These are phyloP conservation scores for Hypocrella siamensis DNA, from an alignment of 2,329 filamentous ascomycete genomes.

Conservation along the genomic window DNA sequence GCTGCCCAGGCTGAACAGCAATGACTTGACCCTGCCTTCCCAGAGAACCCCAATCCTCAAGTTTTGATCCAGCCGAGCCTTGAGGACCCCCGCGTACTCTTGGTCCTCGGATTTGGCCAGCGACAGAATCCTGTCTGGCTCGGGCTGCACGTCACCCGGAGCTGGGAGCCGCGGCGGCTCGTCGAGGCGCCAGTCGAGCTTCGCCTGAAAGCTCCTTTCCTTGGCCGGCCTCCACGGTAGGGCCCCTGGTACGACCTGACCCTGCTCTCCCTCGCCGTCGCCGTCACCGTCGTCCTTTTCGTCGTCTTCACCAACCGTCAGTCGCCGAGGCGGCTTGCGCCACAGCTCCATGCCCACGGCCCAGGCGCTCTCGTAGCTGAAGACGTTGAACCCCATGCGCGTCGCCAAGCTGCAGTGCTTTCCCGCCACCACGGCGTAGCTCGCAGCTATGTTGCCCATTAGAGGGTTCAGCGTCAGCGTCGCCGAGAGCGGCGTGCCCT, in stretches of 20 bases:
- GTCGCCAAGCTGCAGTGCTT: slow-evolving; percentile 73
- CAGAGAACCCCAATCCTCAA: slow-evolving; percentile 75
- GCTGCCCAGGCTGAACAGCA: slow-evolving; percentile 82
- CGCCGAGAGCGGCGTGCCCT: slow-evolving; percentile 81
- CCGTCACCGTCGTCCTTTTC: slow-evolving; percentile 16
- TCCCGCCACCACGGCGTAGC: slow-evolving; percentile 80
- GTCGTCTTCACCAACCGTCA: slow-evolving; percentile 17
- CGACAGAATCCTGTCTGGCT: slow-evolving; percentile 2
- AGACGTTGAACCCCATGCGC: slow-evolving; percentile 92
- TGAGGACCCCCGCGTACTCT: slow-evolving; percentile 72
- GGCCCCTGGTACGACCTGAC: too few species aligned
- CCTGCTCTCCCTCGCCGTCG: too few species aligned
- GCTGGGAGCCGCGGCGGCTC: slow-evolving; percentile 14
- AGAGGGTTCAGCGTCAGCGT: slow-evolving; percentile 86
- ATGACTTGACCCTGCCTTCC: slow-evolving; percentile 84
- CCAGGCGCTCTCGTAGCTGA: slow-evolving; percentile 93
- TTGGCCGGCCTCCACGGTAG: slow-evolving; percentile 1
- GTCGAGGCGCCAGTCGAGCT: slow-evolving; percentile 33
- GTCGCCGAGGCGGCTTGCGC: slow-evolving; percentile 42
- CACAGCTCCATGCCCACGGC: slow-evolving; percentile 86
- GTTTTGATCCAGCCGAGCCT: slow-evolving; percentile 78
- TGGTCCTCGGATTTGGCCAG: slow-evolving; percentile 27
- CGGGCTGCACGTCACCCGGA: neutral
- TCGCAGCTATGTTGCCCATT: slow-evolving; percentile 85
- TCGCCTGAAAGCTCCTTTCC: slow-evolving; percentile 32